Evolutionary conservation across 73 alveolate genomes (phyloP).

Genomic region (Paraurostyla sp.): DNA sequence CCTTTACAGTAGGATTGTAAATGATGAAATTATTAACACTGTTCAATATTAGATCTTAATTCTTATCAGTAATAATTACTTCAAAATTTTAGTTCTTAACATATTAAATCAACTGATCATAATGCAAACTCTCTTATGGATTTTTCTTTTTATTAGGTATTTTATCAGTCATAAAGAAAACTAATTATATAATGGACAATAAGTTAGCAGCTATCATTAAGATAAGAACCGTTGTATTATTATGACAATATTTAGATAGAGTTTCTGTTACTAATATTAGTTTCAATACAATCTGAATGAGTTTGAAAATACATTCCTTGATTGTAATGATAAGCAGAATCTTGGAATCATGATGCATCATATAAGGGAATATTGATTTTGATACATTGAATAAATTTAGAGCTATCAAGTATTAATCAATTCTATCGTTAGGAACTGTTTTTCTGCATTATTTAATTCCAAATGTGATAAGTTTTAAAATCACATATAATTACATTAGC

Average conservation of each 20-base stretch:
- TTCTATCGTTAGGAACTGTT: not conserved
- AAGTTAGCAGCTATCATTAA: constrained; percentile 21
- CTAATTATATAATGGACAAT: not conserved
- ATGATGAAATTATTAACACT: not conserved
- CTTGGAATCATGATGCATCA: not conserved
- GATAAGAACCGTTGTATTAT: not conserved
- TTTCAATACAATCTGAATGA: not conserved
- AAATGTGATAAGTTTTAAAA: not conserved
- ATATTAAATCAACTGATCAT: not conserved
- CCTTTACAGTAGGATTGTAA: not conserved
- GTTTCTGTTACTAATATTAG: not conserved
- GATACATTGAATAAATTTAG: not conserved
- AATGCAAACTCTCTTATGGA: not conserved
- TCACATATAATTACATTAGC: not conserved
- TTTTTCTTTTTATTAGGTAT: not conserved
- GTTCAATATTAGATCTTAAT: not conserved
- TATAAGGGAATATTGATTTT: not conserved
- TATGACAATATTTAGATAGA: not conserved
- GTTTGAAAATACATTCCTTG: not conserved
- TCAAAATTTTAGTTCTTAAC: not conserved
- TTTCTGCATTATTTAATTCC: not conserved
- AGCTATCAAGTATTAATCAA: not conserved
- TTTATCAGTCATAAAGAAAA: constrained; percentile 21
- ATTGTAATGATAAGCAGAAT: not conserved
- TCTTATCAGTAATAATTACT: not conserved